phyloP scores from a whole-genome alignment of 2,329 filamentous ascomycete genomes.

The Claviceps arundinis region DNA sequence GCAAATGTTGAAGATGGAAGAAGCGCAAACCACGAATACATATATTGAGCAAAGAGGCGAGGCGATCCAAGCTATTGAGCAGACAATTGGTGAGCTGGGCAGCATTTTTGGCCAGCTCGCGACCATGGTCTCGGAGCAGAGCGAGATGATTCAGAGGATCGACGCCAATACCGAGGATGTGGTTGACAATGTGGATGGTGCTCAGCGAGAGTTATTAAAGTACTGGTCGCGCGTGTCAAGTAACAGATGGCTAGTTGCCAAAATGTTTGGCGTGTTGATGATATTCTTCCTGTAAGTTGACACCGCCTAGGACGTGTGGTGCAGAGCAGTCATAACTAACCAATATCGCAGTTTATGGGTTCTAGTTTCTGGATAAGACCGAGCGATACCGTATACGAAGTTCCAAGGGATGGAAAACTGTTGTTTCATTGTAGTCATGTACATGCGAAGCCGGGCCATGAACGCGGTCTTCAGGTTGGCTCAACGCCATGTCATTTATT shows the following conservation, averaged over 20 bases:
- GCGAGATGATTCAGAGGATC: conserved; percentile 93
- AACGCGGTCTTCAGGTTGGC: neutral
- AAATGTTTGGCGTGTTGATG: conserved; percentile 74
- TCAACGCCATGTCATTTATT: neutral
- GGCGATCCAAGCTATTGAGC: conserved; percentile 92
- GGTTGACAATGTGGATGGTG: conserved; percentile 95
- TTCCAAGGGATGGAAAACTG: no score
- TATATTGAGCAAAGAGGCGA: conserved; percentile 92
- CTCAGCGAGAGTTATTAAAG: conserved; percentile 87
- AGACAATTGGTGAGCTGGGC: conserved; percentile 85
- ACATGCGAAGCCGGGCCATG: neutral
- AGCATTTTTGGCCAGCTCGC: conserved; percentile 86
- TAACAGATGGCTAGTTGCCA: conserved; percentile 88
- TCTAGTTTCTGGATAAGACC: conserved; percentile 23
- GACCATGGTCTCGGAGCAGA: conserved; percentile 93
- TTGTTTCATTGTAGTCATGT: neutral
- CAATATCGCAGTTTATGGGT: conserved; percentile 22
- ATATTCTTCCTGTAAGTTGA: conserved; percentile 62
- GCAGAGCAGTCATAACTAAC: neutral
- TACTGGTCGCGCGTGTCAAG: conserved; percentile 92
- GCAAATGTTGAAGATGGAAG: conserved; percentile 83
- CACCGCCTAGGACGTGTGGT: neutral
- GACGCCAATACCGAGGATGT: conserved; percentile 97
- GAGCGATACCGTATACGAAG: neutral
- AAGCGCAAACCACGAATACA: conserved; percentile 70